phyloP scores from a whole-genome alignment of 192 early-diverging fungal species.

The Phycomyces nitens region DNA sequence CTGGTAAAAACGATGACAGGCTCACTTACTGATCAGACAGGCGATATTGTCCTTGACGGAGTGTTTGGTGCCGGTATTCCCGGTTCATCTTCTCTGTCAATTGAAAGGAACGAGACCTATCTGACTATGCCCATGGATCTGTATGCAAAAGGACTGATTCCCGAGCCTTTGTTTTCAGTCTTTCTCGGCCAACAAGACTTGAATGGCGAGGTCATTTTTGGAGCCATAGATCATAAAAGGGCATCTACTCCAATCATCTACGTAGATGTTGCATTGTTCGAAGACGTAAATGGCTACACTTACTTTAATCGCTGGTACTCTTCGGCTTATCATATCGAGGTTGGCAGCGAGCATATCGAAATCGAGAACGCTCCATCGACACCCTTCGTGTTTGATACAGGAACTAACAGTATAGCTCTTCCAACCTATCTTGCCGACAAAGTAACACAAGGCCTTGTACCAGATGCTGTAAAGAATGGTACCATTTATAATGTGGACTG shows the following conservation, averaged over 20 bases:
- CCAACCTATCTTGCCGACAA: conserved; percentile 2
- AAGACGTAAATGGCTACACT: background rate
- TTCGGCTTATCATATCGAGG: background rate
- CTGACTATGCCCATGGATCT: conserved; percentile 15
- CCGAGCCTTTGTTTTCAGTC: conserved; percentile 17
- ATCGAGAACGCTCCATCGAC: background rate
- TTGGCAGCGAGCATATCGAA: conserved; percentile 4
- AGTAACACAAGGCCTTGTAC: background rate
- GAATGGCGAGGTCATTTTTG: conserved; percentile 16
- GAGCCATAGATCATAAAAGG: conserved; percentile 6
- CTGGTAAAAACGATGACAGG: conserved; percentile 3
- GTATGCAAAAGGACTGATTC: conserved; percentile 2
- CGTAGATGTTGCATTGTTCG: background rate
- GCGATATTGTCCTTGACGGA: conserved; percentile 18
- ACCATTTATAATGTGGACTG: background rate
- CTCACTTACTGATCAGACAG: conserved; percentile 15
- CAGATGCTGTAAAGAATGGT: background rate
- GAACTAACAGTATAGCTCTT: conserved; percentile 18
- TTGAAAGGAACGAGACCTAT: background rate
- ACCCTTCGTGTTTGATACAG: conserved; percentile 18
- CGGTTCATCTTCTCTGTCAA: background rate
- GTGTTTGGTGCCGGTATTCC: conserved; percentile 22
- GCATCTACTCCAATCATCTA: background rate
- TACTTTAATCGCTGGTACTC: background rate
- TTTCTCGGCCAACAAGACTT: background rate